These are phyloP conservation scores for Boletellus emodensis DNA, from an alignment of 768 basidiomycete genomes.

Conservation along the genomic window DNA sequence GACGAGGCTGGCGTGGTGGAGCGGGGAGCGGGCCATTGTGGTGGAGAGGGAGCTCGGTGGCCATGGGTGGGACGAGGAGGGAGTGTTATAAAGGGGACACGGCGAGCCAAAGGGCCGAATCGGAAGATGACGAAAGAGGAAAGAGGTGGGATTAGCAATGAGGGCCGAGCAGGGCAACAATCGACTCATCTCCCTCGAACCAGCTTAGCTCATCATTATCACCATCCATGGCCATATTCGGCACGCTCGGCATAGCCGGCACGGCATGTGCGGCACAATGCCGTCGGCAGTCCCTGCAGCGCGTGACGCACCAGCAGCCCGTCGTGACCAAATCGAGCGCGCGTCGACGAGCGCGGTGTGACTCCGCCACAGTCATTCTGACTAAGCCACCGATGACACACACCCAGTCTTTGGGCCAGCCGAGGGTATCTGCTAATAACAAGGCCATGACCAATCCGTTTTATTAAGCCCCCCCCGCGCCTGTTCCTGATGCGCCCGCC, in stretches of 20 bases:
- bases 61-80: slow-evolving; percentile 6
- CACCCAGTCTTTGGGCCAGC: not conserved
- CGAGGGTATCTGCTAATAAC: not conserved
- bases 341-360: too few species aligned
- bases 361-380: too few species aligned
- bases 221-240: not conserved
- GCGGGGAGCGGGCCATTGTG: slow-evolving; percentile 27
- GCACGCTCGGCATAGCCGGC: not conserved
- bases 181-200: slow-evolving; percentile 2
- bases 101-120: slow-evolving; percentile 33
- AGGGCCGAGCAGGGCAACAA: slow-evolving; percentile 10
- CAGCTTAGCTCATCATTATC: slow-evolving; percentile 5
- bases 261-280: not conserved
- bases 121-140: slow-evolving; percentile 30
- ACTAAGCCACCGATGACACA: not conserved
- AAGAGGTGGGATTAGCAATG: slow-evolving; percentile 29
- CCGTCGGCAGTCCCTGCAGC: not conserved
- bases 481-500: slow-evolving; percentile 11
- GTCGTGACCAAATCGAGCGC: too few species aligned
- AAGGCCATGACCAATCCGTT: not conserved
- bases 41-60: not conserved
- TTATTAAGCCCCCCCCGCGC: slow-evolving; percentile 3
- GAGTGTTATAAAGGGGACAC: slow-evolving; percentile 31
- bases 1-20: slow-evolving; percentile 54
- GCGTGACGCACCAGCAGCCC: not conserved